Evolutionary conservation across 179 eudicot genomes (phyloP), one percentile per base, ranked within the genome.

Genomic region (Beta macrorhiza): DNA sequence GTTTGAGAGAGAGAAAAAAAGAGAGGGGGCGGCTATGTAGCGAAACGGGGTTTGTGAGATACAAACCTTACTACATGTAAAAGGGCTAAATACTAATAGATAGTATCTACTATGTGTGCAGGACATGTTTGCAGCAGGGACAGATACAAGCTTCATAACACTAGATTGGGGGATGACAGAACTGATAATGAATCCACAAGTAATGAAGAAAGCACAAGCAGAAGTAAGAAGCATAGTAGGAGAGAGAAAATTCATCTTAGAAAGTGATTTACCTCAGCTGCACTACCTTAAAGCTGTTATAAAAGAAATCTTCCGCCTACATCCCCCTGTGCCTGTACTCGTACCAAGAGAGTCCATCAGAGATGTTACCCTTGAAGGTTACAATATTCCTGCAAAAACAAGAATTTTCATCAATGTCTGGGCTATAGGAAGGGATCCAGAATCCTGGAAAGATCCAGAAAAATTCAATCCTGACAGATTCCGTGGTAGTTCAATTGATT

Each of bases 361-460:
- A 78, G 82, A 85, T 8, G 82, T 85, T 20, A 87, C 74, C 29
- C 74, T 91, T 58, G 84, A 76, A 20, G 91, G 90, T 14, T 91
- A 84, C 73, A 58, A 76, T 4, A 88, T 90, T 59, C 92, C 92
- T 61, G 85, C 81, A 42, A 88, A 83, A 74, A 87, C 93, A 32
- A 68, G 88, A 68, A 67, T 87, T 65, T 85, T 89, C 57, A 65
- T 89, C 45, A 91, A 91, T 67, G 91, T 69, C 4, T 90, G 91
- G 92, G 92, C 95, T 7, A 88, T 91, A 68, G 93, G 89, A 12
- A 90, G 94, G 78, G 91, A 91, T 53, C 84, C 89, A 2, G 3
- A 37, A 29, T 74, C 64, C 15, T 74, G 78, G 78, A 19, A 74
- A 32, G 65, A 74, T 56, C 51, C 78, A 74, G 52, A 74, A 17